A percentile compares a stretch with the other conserved stretches of the same genome.
Evolutionary conservation across 768 basidiomycete genomes (phyloP).

Genomic region (Lactarius tabidus): DNA sequence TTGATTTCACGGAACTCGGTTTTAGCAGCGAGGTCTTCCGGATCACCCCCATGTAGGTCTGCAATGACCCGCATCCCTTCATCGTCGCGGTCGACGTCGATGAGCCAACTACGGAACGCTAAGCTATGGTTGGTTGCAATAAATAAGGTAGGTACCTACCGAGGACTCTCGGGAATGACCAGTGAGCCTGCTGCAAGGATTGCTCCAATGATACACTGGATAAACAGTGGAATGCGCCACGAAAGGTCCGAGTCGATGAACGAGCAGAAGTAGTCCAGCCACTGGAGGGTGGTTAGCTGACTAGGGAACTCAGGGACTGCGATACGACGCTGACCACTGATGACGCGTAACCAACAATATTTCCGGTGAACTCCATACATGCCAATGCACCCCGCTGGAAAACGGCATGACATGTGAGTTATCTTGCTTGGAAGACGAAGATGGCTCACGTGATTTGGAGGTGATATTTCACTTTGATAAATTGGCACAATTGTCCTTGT

Average conservation of each 20-base stretch:
- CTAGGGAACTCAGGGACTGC: not conserved
- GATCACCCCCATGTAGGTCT: conserved; percentile 82
- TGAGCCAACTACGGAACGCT: conserved; percentile 62
- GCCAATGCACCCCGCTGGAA: conserved; percentile 81
- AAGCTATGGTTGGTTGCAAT: not conserved
- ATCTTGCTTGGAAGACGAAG: conserved; percentile 1
- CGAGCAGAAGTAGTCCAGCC: conserved; percentile 93
- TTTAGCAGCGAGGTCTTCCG: conserved; percentile 58
- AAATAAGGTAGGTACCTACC: conserved; percentile 41
- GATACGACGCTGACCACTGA: conserved; percentile 63
- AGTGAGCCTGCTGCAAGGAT: conserved; percentile 78
- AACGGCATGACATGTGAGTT: conserved; percentile 3
- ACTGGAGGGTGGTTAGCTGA: conserved; percentile 42
- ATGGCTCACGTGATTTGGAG: conserved; percentile 68
- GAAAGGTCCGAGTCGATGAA: conserved; percentile 79
- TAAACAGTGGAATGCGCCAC: conserved; percentile 88
- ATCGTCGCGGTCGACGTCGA: conserved; percentile 78
- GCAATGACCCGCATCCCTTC: conserved; percentile 85
- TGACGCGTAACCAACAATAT: conserved; percentile 84
- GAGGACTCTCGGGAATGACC: conserved; percentile 85
- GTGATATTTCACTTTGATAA: conserved; percentile 94
- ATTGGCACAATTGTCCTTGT: conserved; percentile 91
- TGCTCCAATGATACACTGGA: conserved; percentile 83
- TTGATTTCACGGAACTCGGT: conserved; percentile 92
- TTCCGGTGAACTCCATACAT: conserved; percentile 94